Base-by-base conservation (phyloP, 805 yeast species). In the Metschnikowia kunwiensis region DNA sequence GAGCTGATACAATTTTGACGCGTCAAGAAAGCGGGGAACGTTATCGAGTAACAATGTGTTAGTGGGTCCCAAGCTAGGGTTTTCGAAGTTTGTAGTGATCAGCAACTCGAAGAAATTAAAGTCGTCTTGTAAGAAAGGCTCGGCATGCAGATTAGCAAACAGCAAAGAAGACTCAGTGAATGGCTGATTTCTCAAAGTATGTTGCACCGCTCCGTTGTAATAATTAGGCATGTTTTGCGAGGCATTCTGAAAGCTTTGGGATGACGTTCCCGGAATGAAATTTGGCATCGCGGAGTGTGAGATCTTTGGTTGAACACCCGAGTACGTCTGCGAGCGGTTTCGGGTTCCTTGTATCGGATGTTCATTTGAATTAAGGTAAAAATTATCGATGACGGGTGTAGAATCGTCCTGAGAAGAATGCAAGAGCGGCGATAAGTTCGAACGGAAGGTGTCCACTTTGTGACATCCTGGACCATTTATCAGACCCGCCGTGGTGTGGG, bases 41-140 rank as follows among this genome's bases (percentile, higher is more conserved):
- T 89, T 87, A 29, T 88, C 85, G 36, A 93, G 68, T 46, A 89
- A 71, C 29, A 91, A 68, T 9, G 86, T 79, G 47, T 82, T 77
- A 1, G 95, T 80, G 12, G 95, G 94, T 12, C 84, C 79, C 47
- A 86, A 55, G 29, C 78, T 66, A 3, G 85, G 72, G 52, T 82
- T 86, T 36, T 80, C 82, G 49, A 78, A 78, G 27, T 84, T 77
- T 2, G 89, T 78, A n/a, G 82, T 80, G 63, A 82, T 70, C 27
- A 75, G 70, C 26, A 82, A 63, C 24, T 72, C 65, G 19, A 74
- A 61, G 38, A 82, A 78, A 45, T 82, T 82, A 27, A 78, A 62
- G 41, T 80, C 79, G 53, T 84, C 89, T 58, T 55, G 57, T 37
- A 63, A 49, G 46, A 63, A 39, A 6, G 64, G 43, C 20, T 34